phyloP scores from a whole-genome alignment of 177 flowering plant species.

The Vitis hybrid region DNA sequence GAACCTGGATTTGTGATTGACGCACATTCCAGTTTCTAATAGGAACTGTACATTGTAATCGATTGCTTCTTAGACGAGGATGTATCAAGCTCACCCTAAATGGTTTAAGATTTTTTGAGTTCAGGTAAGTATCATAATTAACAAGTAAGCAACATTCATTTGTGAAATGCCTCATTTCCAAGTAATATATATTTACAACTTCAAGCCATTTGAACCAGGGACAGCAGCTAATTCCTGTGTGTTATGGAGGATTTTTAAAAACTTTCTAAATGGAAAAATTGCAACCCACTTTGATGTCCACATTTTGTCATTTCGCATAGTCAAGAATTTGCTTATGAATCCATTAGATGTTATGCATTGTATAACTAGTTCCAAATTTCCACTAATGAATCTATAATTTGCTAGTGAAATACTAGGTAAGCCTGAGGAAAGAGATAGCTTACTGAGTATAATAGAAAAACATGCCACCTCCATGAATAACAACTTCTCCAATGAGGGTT shows the following conservation, averaged over 20 bases:
- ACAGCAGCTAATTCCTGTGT: neutral
- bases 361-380: too few species aligned
- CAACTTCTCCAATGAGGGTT: slow-evolving; percentile 20
- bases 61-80: neutral
- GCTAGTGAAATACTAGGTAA: neutral
- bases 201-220: neutral
- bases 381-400: too few species aligned
- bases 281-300: too few species aligned
- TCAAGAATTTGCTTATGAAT: neutral
- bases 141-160: too few species aligned
- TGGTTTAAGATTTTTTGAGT: neutral
- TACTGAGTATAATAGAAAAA: slow-evolving; percentile 52
- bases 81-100: neutral
- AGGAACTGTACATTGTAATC: too few species aligned
- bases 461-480: slow-evolving; percentile 25
- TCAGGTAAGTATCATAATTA: too few species aligned
- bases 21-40: too few species aligned
- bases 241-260: too few species aligned
- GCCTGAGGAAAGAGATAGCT: slow-evolving; percentile 11
- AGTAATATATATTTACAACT: neutral
- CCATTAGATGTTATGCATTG: neutral
- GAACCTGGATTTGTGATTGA: too few species aligned
- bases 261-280: too few species aligned
- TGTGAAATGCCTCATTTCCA: too few species aligned
- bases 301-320: neutral